Conservation (phyloP, 768 basidiomycete genomes). For the Leccinellum luteum region DNA sequence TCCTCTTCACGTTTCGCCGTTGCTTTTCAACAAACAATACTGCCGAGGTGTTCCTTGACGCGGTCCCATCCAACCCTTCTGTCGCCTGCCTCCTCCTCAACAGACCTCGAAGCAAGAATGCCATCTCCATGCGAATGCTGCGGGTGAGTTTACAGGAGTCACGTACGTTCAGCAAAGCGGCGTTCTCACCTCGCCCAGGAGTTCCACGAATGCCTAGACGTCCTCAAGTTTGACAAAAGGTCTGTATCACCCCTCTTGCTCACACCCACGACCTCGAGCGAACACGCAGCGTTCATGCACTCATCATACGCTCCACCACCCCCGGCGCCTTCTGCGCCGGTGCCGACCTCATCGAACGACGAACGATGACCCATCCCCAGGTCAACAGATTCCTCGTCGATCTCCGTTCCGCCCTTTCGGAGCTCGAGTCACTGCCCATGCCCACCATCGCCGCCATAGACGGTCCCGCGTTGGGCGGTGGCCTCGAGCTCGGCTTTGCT, state of each 20-base stretch:
- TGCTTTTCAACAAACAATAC: constrained; percentile 19
- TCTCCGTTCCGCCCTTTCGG: constrained; percentile 65
- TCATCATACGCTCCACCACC: constrained; percentile 80
- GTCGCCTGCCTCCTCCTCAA: constrained; percentile 76
- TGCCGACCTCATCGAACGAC: constrained; percentile 83
- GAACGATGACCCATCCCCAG: constrained; percentile 73
- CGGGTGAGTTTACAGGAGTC: constrained; percentile 41
- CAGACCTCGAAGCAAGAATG: constrained; percentile 81
- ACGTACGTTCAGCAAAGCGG: not conserved
- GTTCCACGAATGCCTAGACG: constrained; percentile 65
- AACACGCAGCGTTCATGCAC: constrained; percentile 59
- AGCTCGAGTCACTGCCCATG: constrained; percentile 79
- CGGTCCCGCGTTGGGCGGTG: constrained; percentile 92
- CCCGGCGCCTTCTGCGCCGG: constrained; percentile 87
- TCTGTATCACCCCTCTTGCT: constrained; percentile 23
- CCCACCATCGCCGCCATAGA: constrained; percentile 93
- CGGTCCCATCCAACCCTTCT: constrained; percentile 54
- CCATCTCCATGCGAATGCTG: constrained; percentile 73
- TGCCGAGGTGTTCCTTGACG: constrained; percentile 47
- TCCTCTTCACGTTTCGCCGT: constrained; percentile 8
- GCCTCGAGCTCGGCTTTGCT: constrained; percentile 81
- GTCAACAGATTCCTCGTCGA: constrained; percentile 77
- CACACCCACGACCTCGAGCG: not conserved
- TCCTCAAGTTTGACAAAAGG: constrained; percentile 66
- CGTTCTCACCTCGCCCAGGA: constrained; percentile 45